phyloP scores from a whole-genome alignment of 2,329 filamentous ascomycete genomes.

The Exophiala oligosperma region DNA sequence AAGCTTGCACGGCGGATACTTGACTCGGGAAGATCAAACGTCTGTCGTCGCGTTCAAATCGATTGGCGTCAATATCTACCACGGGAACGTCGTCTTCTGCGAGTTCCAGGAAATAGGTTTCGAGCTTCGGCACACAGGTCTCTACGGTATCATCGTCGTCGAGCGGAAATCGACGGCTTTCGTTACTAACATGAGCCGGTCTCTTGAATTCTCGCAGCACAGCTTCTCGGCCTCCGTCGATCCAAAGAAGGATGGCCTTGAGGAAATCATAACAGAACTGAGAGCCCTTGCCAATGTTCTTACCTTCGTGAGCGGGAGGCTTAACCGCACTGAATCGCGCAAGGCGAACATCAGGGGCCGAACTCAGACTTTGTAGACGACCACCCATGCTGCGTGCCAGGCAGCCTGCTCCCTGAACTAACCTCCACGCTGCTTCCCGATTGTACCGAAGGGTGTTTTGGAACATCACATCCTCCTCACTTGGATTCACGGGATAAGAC shows the following conservation, averaged over 20 bases:
- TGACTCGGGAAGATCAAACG: slow-evolving; percentile 55
- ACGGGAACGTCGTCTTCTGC: slow-evolving; percentile 51
- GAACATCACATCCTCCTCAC: slow-evolving; percentile 51
- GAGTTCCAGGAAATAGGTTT: slow-evolving; percentile 59
- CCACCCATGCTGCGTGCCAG: slow-evolving; percentile 59
- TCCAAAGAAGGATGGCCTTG: slow-evolving; percentile 63
- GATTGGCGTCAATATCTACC: slow-evolving; percentile 57
- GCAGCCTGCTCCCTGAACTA: slow-evolving; percentile 63
- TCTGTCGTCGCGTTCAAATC: slow-evolving; percentile 57
- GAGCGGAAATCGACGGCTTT: slow-evolving; percentile 53
- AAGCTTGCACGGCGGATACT: slow-evolving; percentile 57
- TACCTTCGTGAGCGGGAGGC: slow-evolving; percentile 45
- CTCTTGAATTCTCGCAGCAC: slow-evolving; percentile 59
- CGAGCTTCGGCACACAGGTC: slow-evolving; percentile 57
- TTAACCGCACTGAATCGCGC: slow-evolving; percentile 51
- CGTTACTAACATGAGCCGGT: slow-evolving; percentile 40
- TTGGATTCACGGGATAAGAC: slow-evolving; percentile 61
- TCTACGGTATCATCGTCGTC: slow-evolving; percentile 50
- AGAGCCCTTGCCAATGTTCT: slow-evolving; percentile 38
- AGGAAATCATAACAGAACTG: slow-evolving; percentile 66
- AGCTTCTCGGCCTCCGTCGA: slow-evolving; percentile 58
- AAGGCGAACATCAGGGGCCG: slow-evolving; percentile 39
- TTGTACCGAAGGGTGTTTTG: slow-evolving; percentile 58
- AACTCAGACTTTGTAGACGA: slow-evolving; percentile 46
- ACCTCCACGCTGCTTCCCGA: slow-evolving; percentile 58